phyloP scores from a whole-genome alignment of 371 early-diverging fungal species.

The Saksenaea oblongispora region DNA sequence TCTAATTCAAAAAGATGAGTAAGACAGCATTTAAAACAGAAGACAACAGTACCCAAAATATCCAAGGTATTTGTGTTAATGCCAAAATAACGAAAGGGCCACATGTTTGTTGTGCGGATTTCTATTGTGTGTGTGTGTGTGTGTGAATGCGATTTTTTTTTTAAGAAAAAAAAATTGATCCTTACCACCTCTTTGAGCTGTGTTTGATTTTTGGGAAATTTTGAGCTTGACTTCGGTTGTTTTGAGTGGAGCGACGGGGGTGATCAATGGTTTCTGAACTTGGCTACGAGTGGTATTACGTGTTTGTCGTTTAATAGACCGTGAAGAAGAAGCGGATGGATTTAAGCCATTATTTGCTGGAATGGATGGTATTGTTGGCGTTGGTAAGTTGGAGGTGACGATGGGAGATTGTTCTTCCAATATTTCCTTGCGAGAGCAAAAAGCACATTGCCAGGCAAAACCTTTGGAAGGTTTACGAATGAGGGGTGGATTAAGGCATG shows the following conservation, averaged over 20 bases:
- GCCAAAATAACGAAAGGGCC: conserved; percentile 92
- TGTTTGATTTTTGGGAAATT: conserved; percentile 5
- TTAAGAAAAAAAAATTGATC: neutral
- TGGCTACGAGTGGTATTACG: neutral
- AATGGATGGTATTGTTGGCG: neutral
- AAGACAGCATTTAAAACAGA: neutral
- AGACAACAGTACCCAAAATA: conserved; percentile 53
- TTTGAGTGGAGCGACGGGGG: neutral
- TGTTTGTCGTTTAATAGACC: neutral
- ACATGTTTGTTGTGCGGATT: conserved; percentile 60
- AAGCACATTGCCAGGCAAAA: conserved; percentile 81
- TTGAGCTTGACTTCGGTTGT: neutral
- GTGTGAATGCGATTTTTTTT: neutral
- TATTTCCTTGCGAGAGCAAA: conserved; percentile 53
- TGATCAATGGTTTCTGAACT: neutral
- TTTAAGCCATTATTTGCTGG: neutral
- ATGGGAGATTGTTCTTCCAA: conserved; percentile 4
- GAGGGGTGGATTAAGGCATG: conserved; percentile 77
- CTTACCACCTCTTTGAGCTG: neutral
- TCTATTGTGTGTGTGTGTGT: neutral
- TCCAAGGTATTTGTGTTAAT: conserved; percentile 67
- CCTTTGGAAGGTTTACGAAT: conserved; percentile 76
- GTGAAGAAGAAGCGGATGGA: neutral
- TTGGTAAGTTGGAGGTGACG: conserved; percentile 2
- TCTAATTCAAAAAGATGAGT: conserved; percentile 28